Evolutionary conservation across 176 grass and related monocot genomes (phyloP).

Genomic region (Rhipidocladum racemiflorum): DNA sequence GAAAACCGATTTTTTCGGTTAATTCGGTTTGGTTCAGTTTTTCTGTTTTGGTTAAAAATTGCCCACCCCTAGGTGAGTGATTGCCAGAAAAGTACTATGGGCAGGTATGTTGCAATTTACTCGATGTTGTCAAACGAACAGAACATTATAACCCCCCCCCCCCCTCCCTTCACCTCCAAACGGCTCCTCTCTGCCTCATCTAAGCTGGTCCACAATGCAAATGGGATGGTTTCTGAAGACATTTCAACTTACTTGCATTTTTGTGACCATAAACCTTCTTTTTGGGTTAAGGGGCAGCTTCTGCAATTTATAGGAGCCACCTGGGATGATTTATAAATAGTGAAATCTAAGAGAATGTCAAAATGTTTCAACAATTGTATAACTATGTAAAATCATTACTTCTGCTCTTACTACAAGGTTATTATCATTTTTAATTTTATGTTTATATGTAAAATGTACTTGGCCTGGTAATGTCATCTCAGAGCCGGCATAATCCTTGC

Average conservation of each 20-base stretch:
- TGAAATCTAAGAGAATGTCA: not conserved
- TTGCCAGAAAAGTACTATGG: not conserved
- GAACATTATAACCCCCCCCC: not conserved
- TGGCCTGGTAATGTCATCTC: not conserved
- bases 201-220: not conserved
- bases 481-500: not conserved
- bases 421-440: not conserved
- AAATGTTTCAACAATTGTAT: not conserved
- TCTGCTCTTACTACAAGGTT: not conserved
- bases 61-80: too few species aligned
- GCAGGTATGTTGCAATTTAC: not conserved
- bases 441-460: not conserved
- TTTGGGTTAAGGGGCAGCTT: not conserved
- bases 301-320: not conserved
- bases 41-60: too few species aligned
- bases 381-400: not conserved
- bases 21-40: too few species aligned
- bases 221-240: not conserved
- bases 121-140: not conserved
- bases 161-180: not conserved
- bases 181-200: not conserved
- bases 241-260: not conserved
- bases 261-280: not conserved
- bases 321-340: not conserved
- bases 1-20: too few species aligned